Base-by-base conservation (phyloP, 257 asterid species). In the Ocimum tenuiflorum region DNA sequence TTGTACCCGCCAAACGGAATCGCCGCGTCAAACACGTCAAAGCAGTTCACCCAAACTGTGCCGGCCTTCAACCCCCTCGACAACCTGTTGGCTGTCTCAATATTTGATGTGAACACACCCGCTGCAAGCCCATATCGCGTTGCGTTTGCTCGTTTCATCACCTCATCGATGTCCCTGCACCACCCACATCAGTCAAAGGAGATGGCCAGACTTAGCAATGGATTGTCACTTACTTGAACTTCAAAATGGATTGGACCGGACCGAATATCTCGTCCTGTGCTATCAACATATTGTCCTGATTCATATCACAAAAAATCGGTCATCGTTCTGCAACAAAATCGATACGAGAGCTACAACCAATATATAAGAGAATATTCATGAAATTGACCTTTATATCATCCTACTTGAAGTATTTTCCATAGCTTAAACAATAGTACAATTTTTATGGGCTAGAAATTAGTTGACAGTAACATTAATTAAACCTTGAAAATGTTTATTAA, bases 1-100 rank as follows among this genome's bases (percentile, higher is more conserved):
- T 90, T 90, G 81, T 85, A 87, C 69, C 97, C 97, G 7, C 97
- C 97, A 46, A 87, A 87, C 0, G 96, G 95, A 13, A 88, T 81
- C 1, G 77, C 85, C 0, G 90, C 92, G 14, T 86, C 91, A 50
- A 83, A 87, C 7, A 86, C 85, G 27, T 87, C 81, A 69, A 46
- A 91, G 71, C 96, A 91, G 80, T 91, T 90, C 0, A 86, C 63
- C 96, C 92, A 91, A 36, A 88, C 81, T 0, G 88, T 81, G 13
- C 97, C 97, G 0, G 85, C 95, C 71, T 55, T 80, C 42, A 91
- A 31, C 58, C 85, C 95, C 60, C 97, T 74, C 0, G 88, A 66
- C 75, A 90, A 0, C 9, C 82, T 86, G 83, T 90, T 86, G 11
- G 96, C 95, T n/a, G 74, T 84, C 23, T 90, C 88, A 0, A 90